Base-by-base conservation (phyloP, 2,329 filamentous ascomycete species). In the Colletotrichum trifolii region DNA sequence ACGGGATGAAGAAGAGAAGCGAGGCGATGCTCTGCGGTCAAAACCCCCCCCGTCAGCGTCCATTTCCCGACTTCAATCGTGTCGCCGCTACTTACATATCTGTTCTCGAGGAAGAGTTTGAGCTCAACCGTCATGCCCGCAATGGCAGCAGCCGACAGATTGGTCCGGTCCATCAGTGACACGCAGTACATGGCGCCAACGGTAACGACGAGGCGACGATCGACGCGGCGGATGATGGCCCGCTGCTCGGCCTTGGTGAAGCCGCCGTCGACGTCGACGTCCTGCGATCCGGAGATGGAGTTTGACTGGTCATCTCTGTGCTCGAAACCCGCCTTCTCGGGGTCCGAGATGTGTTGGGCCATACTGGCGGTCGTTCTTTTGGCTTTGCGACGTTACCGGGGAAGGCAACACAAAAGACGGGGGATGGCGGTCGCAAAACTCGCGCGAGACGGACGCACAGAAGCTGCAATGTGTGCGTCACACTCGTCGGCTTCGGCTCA, bases 121-220 rank as follows among this genome's bases (percentile, higher is more conserved):
- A 88, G 75, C 52, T 87, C 85, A 2, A 67, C 68, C 13, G 73
- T 71, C 83, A 87, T 86, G 56, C 85, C 92, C 17, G 92, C 91
- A 73, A 95, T 90, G 49, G 87, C 87, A 45, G 91, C 91, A 25
- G 87, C 82, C n/a, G 87, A 87, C 73, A 94, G 78, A 75, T 95
- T 95, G 2, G 90, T 93, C 38, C 92, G 83, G 73, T 96, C 92
- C 87, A 95, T 92, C 64, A 95, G 79, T 68, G 86, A 90, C 70
- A 92, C 83, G 73, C 90, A 92, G 76, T 94, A 94, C 78, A 93
- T 85, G 68, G 84, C 73, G 17, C 89, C 89, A 5, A 88, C 85
- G 2, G 85, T 88, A 4, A 84, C 73, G 45, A 91, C 85, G 4
- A 91, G 79, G 2, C 89, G 86, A 36, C 82, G 79, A 76, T 96